Conservation (phyloP, 345 rosid species). For the Syzygium jambos region DNA sequence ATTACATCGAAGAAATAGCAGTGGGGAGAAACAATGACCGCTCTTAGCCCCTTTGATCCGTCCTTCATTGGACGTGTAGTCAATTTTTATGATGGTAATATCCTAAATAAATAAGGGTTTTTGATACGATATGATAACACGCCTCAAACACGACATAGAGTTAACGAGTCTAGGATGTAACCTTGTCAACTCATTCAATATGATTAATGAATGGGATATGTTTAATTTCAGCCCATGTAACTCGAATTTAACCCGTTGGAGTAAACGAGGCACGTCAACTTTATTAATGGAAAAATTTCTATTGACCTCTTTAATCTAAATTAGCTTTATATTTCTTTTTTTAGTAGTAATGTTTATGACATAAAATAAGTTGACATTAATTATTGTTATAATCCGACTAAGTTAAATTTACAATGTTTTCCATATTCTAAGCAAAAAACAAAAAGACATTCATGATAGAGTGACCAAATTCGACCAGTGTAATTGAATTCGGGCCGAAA, state of each 20-base stretch:
- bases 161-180: neutral
- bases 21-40: neutral
- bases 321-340: neutral
- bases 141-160: neutral
- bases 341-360: neutral
- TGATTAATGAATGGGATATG: neutral
- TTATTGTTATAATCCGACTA: neutral
- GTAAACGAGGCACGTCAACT: neutral
- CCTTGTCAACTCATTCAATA: neutral
- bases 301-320: neutral
- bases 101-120: neutral
- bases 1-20: neutral
- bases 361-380: neutral
- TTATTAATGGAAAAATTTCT: neutral
- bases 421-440: neutral
- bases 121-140: neutral
- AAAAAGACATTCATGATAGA: neutral
- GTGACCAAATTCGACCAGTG: neutral
- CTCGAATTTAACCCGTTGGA: neutral
- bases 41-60: rapidly evolving
- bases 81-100: neutral
- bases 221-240: rapidly evolving
- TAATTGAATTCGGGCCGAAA: neutral
- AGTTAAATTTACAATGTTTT: neutral
- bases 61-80: neutral